phyloP scores from a whole-genome alignment of 352 stramenopile genomes.

The Phytophthora idaei region DNA sequence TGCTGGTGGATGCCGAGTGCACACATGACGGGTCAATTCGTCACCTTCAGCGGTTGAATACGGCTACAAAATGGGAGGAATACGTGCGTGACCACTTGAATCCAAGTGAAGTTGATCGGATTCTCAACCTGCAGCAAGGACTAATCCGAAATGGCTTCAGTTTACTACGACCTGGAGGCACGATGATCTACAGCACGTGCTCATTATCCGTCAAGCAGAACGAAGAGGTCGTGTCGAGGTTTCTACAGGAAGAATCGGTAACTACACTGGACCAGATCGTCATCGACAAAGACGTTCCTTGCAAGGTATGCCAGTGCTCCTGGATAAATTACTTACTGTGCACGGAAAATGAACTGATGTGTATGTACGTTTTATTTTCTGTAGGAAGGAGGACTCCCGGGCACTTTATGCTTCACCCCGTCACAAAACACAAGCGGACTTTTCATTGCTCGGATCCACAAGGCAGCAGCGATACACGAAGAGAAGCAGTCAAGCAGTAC shows the following conservation, averaged over 20 bases:
- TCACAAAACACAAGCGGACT: slow-evolving; percentile 72
- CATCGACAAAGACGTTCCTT: slow-evolving; percentile 45
- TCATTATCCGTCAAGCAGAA: slow-evolving; percentile 94
- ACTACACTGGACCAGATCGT: slow-evolving; percentile 51
- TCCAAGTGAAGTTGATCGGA: slow-evolving; percentile 54
- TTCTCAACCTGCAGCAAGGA: slow-evolving; percentile 61
- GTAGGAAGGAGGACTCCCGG: slow-evolving; percentile 52
- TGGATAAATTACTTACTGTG: background rate
- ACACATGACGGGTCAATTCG: slow-evolving; percentile 94
- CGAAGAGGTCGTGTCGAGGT: slow-evolving; percentile 87
- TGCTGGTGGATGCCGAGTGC: slow-evolving; percentile 96
- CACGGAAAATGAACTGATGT: background rate
- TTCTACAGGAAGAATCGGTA: slow-evolving; percentile 62
- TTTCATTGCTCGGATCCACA: slow-evolving; percentile 73
- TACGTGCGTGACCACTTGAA: slow-evolving; percentile 81
- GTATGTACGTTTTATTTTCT: background rate
- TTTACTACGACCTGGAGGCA: slow-evolving; percentile 85
- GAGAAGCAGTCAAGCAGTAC: too few species aligned
- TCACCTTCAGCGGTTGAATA: slow-evolving; percentile 81
- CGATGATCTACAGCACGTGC: slow-evolving; percentile 96
- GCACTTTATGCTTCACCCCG: slow-evolving; percentile 76
- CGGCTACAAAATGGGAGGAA: slow-evolving; percentile 70
- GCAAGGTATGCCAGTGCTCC: slow-evolving; percentile 34
- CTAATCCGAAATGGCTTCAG: slow-evolving; percentile 89
- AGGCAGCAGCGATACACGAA: slow-evolving; percentile 10